Evolutionary conservation across 495 filamentous ascomycete species (phyloP), one percentile per base, ranked within the genome.

Genomic region (Lophiotrema nucula): DNA sequence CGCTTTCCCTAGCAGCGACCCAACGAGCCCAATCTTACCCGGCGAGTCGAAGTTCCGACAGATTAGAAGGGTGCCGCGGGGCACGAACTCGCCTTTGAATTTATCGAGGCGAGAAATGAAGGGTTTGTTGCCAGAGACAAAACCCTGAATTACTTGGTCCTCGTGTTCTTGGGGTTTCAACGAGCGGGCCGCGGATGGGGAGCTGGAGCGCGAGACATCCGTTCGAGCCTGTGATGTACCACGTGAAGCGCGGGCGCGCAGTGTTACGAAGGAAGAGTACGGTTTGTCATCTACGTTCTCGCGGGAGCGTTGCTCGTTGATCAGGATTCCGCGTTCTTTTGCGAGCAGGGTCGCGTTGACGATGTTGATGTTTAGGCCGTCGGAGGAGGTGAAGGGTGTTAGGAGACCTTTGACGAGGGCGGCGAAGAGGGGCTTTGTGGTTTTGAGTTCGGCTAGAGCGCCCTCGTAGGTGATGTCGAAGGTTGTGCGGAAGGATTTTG

Each of bases 381-480:
- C 81, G 0, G 74, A 67, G 53, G 79, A 78, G 49, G 76, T 79
- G 64, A 88, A 83, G 8, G 78, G 74, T 1, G 74, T 73, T 11
- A 85, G 74, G 13, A 89, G 74, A 0, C 86, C 86, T 67, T 87
- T 88, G 62, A 88, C 78, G 2, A 89, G 70, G 0, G 84, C 85
- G 0, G 86, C 85, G 58, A 86, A 86, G 8, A 89, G 74, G 0
- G 86, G 86, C 10, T 83, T 81, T 8, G 85, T 88, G 61, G 84
- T 88, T 50, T 73, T 77, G 22, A 88, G 75, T 10, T 64, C 69
- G 0, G 84, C 81, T 12, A 89, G 70, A 42, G 84, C 78, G 28
- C 86, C 86, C 65, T 82, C 81, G 66, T 89, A 89, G 15, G 80
- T 77, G 4, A 89, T 75, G 60, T 88, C 84, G 67, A 89, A 88